Evolutionary conservation across 176 grass and related monocot species (phyloP).

Genomic region (Poa annua): DNA sequence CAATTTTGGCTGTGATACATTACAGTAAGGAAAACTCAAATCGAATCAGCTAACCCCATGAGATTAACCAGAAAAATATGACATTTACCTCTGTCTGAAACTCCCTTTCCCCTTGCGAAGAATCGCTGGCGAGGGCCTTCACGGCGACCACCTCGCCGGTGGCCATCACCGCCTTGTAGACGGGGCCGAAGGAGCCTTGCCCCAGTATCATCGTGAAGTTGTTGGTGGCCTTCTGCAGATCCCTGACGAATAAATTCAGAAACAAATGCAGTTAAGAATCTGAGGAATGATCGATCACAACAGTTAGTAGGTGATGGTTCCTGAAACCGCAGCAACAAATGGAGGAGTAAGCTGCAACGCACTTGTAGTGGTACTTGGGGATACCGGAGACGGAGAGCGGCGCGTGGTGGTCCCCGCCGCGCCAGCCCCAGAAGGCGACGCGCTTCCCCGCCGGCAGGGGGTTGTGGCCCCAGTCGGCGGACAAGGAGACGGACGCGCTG

Average conservation of each 20-base stretch:
- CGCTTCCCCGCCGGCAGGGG: slow-evolving; percentile 46
- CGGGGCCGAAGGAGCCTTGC: slow-evolving; percentile 94
- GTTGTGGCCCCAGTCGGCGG: slow-evolving; percentile 43
- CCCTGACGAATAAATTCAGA: slow-evolving; percentile 49
- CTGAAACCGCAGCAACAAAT: background rate
- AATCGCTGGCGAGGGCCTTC: slow-evolving; percentile 89
- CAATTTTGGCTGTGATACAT: background rate
- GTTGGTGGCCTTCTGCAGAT: slow-evolving; percentile 88
- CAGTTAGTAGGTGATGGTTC: background rate
- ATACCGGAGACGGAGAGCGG: slow-evolving; percentile 63
- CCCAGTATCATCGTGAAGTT: slow-evolving; percentile 94
- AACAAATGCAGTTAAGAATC: background rate
- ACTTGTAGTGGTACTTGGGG: slow-evolving; percentile 91
- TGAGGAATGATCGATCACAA: background rate
- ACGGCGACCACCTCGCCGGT: slow-evolving; percentile 84
- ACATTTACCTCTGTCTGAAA: slow-evolving; percentile 90
- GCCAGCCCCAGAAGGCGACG: slow-evolving; percentile 60
- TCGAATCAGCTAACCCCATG: background rate
- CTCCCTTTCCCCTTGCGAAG: slow-evolving; percentile 90
- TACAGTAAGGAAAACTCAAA: background rate
- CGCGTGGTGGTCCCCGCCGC: slow-evolving; percentile 36
- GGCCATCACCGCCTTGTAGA: slow-evolving; percentile 94
- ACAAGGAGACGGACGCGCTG: slow-evolving; percentile 72
- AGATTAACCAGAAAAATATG: background rate
- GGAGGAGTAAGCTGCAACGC: background rate